phyloP scores from a whole-genome alignment of 257 asterid genomes.

The Verbena officinalis region DNA sequence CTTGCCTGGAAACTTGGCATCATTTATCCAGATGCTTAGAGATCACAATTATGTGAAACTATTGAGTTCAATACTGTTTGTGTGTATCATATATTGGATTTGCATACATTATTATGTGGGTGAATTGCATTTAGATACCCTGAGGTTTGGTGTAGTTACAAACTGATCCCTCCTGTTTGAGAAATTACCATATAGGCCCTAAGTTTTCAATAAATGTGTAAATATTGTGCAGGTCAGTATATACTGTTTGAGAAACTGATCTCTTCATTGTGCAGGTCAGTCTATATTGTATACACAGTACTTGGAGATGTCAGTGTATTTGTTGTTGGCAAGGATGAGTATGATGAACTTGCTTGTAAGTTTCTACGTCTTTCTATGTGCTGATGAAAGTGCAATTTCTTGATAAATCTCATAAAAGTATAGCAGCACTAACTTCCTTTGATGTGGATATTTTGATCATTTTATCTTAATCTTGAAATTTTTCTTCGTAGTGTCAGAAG shows the following conservation, averaged over 20 bases:
- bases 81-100: too few relatives aligned
- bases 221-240: too few relatives aligned
- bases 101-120: too few relatives aligned
- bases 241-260: too few relatives aligned
- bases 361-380: slow-evolving; percentile 12
- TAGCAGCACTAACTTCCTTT: neutral
- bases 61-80: neutral
- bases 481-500: slow-evolving; percentile 70
- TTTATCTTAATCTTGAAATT: neutral
- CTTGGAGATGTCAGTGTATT: slow-evolving; percentile 91
- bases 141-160: too few relatives aligned
- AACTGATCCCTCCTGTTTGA: too few relatives aligned
- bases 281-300: slow-evolving; percentile 84
- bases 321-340: slow-evolving; percentile 96
- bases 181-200: too few relatives aligned
- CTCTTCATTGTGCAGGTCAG: slow-evolving; percentile 56
- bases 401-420: neutral
- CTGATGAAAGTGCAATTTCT: neutral
- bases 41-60: too few relatives aligned
- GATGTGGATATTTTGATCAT: slow-evolving; percentile 1
- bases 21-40: neutral
- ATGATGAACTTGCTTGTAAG: slow-evolving; percentile 95
- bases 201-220: too few relatives aligned
- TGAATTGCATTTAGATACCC: too few relatives aligned
- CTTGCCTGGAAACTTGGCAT: slow-evolving; percentile 1